Evolutionary conservation across 768 basidiomycete genomes (phyloP).

Genomic region (Lyophyllum shimeji): DNA sequence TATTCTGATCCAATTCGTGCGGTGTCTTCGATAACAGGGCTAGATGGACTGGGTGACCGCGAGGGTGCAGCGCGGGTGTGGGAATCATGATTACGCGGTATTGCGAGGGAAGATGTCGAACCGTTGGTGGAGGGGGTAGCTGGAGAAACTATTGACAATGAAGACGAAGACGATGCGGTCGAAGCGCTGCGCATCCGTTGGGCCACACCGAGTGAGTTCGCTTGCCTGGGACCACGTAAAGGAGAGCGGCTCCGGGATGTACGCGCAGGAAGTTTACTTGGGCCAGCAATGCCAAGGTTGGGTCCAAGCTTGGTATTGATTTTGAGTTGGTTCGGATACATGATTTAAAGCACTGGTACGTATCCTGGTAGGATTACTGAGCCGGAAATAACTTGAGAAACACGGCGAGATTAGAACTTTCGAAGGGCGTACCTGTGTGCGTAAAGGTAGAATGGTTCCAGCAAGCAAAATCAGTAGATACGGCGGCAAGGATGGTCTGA

Average conservation of each 20-base stretch:
- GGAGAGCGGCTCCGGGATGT: constrained; percentile 28
- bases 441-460: constrained; percentile 6
- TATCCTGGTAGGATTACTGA: constrained; percentile 2
- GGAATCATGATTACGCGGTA: constrained; percentile 30
- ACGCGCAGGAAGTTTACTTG: constrained; percentile 25
- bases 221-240: constrained; percentile 27
- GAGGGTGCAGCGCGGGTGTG: constrained; percentile 20
- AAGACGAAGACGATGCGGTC: constrained; percentile 50
- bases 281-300: constrained; percentile 28
- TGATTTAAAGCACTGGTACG: constrained; percentile 22
- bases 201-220: constrained; percentile 28
- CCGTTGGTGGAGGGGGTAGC: constrained; percentile 54
- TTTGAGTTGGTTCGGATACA: constrained; percentile 47
- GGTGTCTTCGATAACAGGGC: constrained; percentile 47
- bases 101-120: constrained; percentile 47
- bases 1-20: constrained; percentile 58
- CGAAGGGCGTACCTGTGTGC: constrained; percentile 5
- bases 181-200: constrained; percentile 50
- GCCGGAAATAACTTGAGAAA: neutral
- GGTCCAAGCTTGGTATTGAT: constrained; percentile 45
- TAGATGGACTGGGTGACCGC: constrained; percentile 41
- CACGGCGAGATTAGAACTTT: neutral
- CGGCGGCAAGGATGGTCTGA: neutral
- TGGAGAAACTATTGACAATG: constrained; percentile 56
- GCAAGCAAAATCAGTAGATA: neutral